phyloP scores from a whole-genome alignment of 768 basidiomycete species.

The Tylopilus felleus region DNA sequence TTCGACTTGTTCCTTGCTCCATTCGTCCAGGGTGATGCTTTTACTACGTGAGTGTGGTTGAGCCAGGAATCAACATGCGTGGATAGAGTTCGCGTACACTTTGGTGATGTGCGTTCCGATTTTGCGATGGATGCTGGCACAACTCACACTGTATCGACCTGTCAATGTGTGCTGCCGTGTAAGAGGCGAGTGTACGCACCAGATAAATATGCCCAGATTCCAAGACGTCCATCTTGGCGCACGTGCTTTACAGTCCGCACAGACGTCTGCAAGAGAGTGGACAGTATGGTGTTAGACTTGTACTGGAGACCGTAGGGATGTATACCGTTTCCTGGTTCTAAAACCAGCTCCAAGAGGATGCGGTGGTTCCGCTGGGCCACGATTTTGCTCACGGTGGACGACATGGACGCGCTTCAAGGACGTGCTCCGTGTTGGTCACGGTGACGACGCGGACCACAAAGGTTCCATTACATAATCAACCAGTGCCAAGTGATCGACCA shows the following conservation, averaged over 20 bases:
- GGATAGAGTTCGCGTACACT: slow-evolving; percentile 58
- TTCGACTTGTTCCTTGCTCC: slow-evolving; percentile 87
- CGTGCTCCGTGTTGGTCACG: background rate
- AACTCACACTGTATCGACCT: slow-evolving; percentile 58
- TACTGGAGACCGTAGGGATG: background rate
- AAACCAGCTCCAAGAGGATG: slow-evolving; percentile 62
- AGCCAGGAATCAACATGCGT: background rate
- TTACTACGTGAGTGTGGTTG: slow-evolving; percentile 50
- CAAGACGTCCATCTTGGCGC: slow-evolving; percentile 88
- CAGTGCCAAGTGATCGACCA: slow-evolving; percentile 16
- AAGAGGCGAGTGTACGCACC: slow-evolving; percentile 42
- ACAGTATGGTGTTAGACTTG: slow-evolving; percentile 8
- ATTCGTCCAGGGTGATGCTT: slow-evolving; percentile 83
- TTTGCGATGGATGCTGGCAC: slow-evolving; percentile 91
- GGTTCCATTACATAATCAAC: slow-evolving; percentile 15
- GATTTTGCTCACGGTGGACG: slow-evolving; percentile 48
- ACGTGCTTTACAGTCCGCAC: slow-evolving; percentile 89
- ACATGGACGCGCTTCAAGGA: slow-evolving; percentile 20
- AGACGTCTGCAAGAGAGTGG: slow-evolving; percentile 54
- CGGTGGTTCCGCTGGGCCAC: slow-evolving; percentile 64
- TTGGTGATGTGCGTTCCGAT: slow-evolving; percentile 92
- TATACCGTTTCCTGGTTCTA: slow-evolving; percentile 79
- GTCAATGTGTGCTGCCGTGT: slow-evolving; percentile 6
- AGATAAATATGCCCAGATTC: slow-evolving; percentile 87
- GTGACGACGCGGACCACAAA: background rate